Evolutionary conservation across 768 basidiomycete genomes (phyloP).

Genomic region (Hygrophorus russula): DNA sequence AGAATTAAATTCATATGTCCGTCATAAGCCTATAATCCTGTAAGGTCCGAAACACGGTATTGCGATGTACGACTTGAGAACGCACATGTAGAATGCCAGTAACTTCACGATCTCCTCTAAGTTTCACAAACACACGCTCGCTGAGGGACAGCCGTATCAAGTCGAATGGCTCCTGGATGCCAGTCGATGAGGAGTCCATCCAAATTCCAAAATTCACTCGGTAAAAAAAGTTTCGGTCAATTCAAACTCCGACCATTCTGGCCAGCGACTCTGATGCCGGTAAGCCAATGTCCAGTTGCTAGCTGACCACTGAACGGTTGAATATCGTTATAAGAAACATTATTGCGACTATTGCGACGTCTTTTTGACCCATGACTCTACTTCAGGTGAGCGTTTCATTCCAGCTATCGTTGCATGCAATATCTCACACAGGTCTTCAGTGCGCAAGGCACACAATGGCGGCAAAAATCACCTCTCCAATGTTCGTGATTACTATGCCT

Average conservation of each 20-base stretch:
- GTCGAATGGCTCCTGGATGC: constrained; percentile 95
- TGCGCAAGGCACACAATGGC: constrained; percentile 96
- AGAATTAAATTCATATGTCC: constrained; percentile 99
- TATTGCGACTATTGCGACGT: constrained; percentile 94
- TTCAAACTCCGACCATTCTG: constrained; percentile 18
- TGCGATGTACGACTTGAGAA: constrained; percentile 7
- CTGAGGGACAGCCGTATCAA: constrained; percentile 91
- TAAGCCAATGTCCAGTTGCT: constrained; percentile 2
- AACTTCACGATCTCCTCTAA: constrained; percentile 88
- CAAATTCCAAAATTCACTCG: constrained; percentile 7
- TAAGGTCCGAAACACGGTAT: constrained; percentile 8
- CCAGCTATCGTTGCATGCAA: background rate
- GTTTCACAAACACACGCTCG: constrained; percentile 96
- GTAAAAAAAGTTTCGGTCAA: constrained; percentile 15
- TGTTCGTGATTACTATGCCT: constrained; percentile 95
- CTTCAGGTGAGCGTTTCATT: constrained; percentile 51
- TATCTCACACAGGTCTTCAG: constrained; percentile 25
- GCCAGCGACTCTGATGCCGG: background rate
- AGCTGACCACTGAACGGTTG: background rate
- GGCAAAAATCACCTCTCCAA: constrained; percentile 96
- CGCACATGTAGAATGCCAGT: constrained; percentile 87
- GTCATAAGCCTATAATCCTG: constrained; percentile 75
- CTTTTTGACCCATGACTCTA: constrained; percentile 88
- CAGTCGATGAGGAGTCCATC: constrained; percentile 64
- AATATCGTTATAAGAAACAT: constrained; percentile 53